Percentiles rank a stretch among this genome's conserved stretches.
phyloP scores from a whole-genome alignment of 345 rosid species.

The Gossypium sturtianum region DNA sequence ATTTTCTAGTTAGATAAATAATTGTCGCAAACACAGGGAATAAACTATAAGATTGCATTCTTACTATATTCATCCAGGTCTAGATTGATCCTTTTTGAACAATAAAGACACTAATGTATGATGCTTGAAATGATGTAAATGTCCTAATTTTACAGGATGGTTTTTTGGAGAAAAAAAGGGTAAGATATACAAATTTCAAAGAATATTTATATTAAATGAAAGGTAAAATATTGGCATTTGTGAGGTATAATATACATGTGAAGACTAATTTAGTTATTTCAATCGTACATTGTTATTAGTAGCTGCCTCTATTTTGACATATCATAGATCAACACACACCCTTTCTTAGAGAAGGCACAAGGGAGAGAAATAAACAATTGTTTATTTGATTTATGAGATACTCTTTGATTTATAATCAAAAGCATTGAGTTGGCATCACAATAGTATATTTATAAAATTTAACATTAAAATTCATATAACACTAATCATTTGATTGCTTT shows the following conservation, averaged over 20 bases:
- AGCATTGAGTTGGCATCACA: constrained; percentile 21
- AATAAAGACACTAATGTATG: no score
- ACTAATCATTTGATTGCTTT: not conserved
- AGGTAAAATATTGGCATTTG: no score
- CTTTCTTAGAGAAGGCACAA: constrained; percentile 28
- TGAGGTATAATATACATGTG: not conserved
- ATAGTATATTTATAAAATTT: constrained; percentile 14
- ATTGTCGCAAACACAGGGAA: not conserved
- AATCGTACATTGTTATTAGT: not conserved
- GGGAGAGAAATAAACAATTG: not conserved
- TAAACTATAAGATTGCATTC: not conserved
- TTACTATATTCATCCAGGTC: not conserved
- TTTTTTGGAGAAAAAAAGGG: not conserved
- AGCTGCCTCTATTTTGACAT: not conserved
- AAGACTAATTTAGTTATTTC: constrained; percentile 1
- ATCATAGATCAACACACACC: constrained; percentile 25
- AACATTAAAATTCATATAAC: constrained; percentile 7
- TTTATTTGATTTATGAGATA: constrained; percentile 7
- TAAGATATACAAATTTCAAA: no score
- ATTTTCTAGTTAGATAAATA: not conserved
- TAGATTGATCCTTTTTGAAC: no score
- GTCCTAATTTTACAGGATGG: not conserved
- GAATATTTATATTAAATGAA: no score
- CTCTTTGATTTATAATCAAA: constrained; percentile 11
- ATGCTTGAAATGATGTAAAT: not conserved